Evolutionary conservation across 306 rosid species (phyloP).

Genomic region (Medicago lupulina): DNA sequence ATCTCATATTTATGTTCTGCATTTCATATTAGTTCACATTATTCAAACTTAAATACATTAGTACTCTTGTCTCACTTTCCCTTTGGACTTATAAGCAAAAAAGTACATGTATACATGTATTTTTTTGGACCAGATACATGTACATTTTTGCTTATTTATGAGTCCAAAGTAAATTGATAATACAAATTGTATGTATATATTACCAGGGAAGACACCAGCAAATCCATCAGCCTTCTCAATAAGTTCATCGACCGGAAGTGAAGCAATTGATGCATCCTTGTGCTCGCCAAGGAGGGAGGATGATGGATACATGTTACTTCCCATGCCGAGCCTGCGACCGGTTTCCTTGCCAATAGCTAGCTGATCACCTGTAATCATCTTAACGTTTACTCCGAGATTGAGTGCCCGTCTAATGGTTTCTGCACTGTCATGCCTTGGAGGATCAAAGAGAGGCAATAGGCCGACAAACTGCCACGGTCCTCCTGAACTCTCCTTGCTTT

Average conservation of each 20-base stretch:
- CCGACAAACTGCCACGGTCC: conserved; percentile 84
- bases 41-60: conserved; percentile 18
- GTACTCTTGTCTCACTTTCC: background rate
- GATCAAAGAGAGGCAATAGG: conserved; percentile 91
- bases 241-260: conserved; percentile 80
- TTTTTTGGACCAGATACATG: background rate
- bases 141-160: too few relatives aligned
- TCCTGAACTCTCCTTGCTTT: conserved; percentile 74
- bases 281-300: conserved; percentile 86
- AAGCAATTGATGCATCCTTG: conserved; percentile 64
- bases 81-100: background rate
- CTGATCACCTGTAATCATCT: conserved; percentile 97
- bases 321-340: conserved; percentile 97
- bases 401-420: conserved; percentile 89
- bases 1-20: conserved; percentile 93
- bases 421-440: conserved; percentile 96
- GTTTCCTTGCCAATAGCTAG: conserved; percentile 94
- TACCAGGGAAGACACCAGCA: conserved; percentile 96
- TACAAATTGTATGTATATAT: background rate
- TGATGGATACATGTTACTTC: conserved; percentile 96
- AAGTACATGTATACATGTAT: background rate
- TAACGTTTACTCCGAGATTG: conserved; percentile 82
- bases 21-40: conserved; percentile 7
- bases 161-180: background rate
- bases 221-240: conserved; percentile 96